A percentile compares a stretch with the other conserved stretches of the same genome.
Evolutionary conservation across 306 rosid species (phyloP).

Genomic region (Ormosia semicastrata): DNA sequence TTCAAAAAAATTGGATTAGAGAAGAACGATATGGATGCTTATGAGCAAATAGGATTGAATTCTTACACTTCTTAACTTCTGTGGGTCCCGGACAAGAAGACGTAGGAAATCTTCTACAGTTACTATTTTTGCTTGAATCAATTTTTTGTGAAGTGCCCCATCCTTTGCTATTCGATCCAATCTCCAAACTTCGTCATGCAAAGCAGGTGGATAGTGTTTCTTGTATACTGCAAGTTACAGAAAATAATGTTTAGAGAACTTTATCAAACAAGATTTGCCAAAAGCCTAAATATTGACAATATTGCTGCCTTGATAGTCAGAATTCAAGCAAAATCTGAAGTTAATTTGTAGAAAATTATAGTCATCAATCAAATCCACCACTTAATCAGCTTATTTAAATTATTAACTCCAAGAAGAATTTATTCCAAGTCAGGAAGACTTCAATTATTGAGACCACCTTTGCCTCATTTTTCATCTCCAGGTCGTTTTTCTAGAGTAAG

Average conservation of each 20-base stretch:
- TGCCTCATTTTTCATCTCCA: neutral
- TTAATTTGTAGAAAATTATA: neutral
- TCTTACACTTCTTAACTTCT: constrained; percentile 77
- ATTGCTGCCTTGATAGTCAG: neutral
- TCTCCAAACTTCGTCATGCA: constrained; percentile 92
- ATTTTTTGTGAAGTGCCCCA: constrained; percentile 82
- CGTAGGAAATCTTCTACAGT: constrained; percentile 86
- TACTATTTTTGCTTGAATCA: constrained; percentile 51
- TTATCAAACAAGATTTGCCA: neutral
- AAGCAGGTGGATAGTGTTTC: constrained; percentile 87
- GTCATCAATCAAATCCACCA: constrained; percentile 4
- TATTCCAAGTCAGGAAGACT: neutral
- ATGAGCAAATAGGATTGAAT: neutral
- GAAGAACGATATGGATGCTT: constrained; percentile 1
- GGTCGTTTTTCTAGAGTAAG: neutral
- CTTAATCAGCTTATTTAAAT: neutral
- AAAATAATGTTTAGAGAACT: constrained; percentile 6
- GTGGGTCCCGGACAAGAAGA: constrained; percentile 65
- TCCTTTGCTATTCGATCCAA: constrained; percentile 84
- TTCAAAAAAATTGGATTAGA: neutral
- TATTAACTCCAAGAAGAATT: neutral
- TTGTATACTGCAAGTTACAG: constrained; percentile 65
- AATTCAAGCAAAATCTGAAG: neutral
- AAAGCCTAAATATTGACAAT: neutral
- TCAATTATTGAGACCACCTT: neutral